Conservation (phyloP, 176 grass and related monocot species). For the Metroxylon sagu region DNA sequence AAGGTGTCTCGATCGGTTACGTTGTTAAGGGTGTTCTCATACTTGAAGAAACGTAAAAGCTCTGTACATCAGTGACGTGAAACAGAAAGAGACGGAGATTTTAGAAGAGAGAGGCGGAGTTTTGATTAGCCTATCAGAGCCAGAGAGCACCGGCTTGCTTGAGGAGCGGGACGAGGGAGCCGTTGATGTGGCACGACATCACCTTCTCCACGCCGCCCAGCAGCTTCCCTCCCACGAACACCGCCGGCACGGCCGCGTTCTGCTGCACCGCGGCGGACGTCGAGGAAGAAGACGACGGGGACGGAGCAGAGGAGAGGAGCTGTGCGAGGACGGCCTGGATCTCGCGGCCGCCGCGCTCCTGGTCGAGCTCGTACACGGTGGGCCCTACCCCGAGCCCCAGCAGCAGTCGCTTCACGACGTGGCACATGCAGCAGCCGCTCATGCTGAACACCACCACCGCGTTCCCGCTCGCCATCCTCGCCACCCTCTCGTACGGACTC, state of each 20-base stretch:
- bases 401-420: slow-evolving; percentile 82
- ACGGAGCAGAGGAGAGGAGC: slow-evolving; percentile 33
- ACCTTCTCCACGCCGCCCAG: slow-evolving; percentile 53
- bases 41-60: too few species aligned
- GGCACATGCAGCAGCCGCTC: slow-evolving; percentile 96
- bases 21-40: too few species aligned
- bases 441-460: slow-evolving; percentile 92
- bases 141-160: too few species aligned
- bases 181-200: too few species aligned
- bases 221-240: slow-evolving; percentile 80
- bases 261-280: neutral
- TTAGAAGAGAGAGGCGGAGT: too few species aligned
- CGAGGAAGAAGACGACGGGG: neutral
- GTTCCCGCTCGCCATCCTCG: slow-evolving; percentile 64
- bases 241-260: slow-evolving; percentile 36
- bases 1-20: too few species aligned
- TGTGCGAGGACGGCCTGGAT: slow-evolving; percentile 65
- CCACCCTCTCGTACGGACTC: slow-evolving; percentile 55
- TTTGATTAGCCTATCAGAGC: too few species aligned
- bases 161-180: too few species aligned
- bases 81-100: too few species aligned
- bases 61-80: too few species aligned
- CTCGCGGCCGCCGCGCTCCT: slow-evolving; percentile 33
- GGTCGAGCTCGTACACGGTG: slow-evolving; percentile 83
- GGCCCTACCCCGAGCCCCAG: slow-evolving; percentile 83